Evolutionary conservation across 169 alveolate genomes (phyloP), one percentile per base, ranked within the genome.

Genomic region (Cryptosporidium viatorum): DNA sequence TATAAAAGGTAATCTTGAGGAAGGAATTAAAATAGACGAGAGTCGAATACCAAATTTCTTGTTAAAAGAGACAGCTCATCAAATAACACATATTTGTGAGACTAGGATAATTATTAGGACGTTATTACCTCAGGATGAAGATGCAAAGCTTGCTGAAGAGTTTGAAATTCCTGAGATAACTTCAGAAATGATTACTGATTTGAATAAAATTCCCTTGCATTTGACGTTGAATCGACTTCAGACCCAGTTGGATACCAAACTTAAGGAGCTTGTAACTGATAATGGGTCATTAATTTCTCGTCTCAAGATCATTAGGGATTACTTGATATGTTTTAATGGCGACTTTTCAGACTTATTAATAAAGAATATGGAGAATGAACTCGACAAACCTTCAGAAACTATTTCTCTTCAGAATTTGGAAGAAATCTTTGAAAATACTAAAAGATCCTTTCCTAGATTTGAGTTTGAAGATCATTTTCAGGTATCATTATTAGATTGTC

Each of bases 381-480:
- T 80, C 12, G 74, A 45, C 10, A 80, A 80, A 18, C 89, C 89
- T 31, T 23, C 65, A 18, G 70, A 80, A 10, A n/a, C 69, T 14
- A 80, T 80, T 8, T 59, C 75, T n/a, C 48, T 62, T 9, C 89
- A 80, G 16, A 45, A 26, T 43, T 39, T 80, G 18, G 55, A 62
- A 18, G 75, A 59, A 37, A 18, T 62, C 14, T 48, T 80, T 23
- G 68, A 80, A 21, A 43, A 26, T 37, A 21, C 74, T 8, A 37
- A 37, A n/a, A 23, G 29, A 23, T 41, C 48, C 0, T 29, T 4
- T 67, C 37, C 55, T 16, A 39, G 26, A 21, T 59, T 70, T 70
- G 43, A 41, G 67, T 37, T 23, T 18, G 23, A 71, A 21, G 33
- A 26, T n/a, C 18, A 55, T 55, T 26, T 55, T 26, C 67, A 55